Evolutionary conservation across 805 yeast species (phyloP).

Genomic region (Spencermartinsiella europaea): DNA sequence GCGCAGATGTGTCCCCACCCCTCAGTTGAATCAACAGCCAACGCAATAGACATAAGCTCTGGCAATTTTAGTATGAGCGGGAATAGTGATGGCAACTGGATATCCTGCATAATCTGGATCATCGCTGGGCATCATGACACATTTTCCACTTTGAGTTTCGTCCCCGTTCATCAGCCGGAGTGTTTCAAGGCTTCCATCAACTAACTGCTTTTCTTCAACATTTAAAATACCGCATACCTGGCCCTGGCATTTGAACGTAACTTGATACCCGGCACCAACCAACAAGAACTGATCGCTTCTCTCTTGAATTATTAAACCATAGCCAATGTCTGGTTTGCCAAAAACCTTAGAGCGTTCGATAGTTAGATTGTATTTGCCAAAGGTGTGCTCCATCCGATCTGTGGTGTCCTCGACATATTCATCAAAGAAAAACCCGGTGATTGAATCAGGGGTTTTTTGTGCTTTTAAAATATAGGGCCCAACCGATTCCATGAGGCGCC

Average conservation of each 20-base stretch:
- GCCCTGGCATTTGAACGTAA: background rate
- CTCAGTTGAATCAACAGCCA: too few species aligned
- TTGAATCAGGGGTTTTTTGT: conserved; percentile 3
- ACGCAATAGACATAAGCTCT: background rate
- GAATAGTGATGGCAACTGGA: conserved; percentile 13
- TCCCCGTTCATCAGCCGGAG: conserved; percentile 18
- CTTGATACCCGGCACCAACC: conserved; percentile 16
- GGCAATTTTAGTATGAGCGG: conserved; percentile 14
- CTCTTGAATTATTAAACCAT: conserved; percentile 13
- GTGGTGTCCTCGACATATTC: conserved; percentile 2
- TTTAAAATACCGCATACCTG: conserved; percentile 8
- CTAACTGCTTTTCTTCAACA: conserved; percentile 5
- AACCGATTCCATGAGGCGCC: conserved; percentile 7
- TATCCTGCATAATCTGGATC: conserved; percentile 14
- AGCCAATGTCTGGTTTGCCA: conserved; percentile 14
- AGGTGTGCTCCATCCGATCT: background rate
- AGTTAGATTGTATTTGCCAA: conserved; percentile 5
- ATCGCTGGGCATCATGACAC: conserved; percentile 12
- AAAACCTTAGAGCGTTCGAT: conserved; percentile 11
- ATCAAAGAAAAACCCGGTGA: conserved; percentile 18
- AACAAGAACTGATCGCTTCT: conserved; percentile 11
- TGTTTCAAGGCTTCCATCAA: conserved; percentile 11
- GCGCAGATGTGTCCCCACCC: too few species aligned
- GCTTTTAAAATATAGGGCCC: conserved; percentile 9
- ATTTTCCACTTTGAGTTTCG: conserved; percentile 15